phyloP scores from a whole-genome alignment of 1,284 basidiomycete genomes.

The Leccinum proliferum region DNA sequence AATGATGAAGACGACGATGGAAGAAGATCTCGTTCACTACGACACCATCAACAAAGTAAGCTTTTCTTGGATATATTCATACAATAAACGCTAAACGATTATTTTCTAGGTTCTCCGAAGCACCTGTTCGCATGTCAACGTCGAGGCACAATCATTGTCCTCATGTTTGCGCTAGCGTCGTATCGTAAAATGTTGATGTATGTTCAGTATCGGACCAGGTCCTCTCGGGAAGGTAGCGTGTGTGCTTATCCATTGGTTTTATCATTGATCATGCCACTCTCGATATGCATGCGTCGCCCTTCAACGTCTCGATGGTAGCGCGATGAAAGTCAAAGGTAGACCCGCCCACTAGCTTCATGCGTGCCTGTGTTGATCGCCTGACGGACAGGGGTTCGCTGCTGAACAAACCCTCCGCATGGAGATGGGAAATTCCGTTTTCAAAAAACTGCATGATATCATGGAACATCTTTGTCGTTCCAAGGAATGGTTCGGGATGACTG shows the following conservation, averaged over 20 bases:
- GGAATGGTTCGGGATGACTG: conserved; percentile 95
- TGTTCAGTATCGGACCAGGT: conserved; percentile 90
- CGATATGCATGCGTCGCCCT: conserved; percentile 93
- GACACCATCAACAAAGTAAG: conserved; percentile 88
- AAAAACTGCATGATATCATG: conserved; percentile 75
- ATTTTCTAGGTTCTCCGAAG: conserved; percentile 58
- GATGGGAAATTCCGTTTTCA: conserved; percentile 87
- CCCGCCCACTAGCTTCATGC: neutral
- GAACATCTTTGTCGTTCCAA: conserved; percentile 76
- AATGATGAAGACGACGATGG: conserved; percentile 95
- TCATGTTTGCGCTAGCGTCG: conserved; percentile 95
- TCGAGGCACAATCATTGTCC: conserved; percentile 89
- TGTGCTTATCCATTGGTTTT: neutral
- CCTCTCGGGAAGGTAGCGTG: conserved; percentile 67
- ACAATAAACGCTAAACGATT: neutral
- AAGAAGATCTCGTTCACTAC: conserved; percentile 71
- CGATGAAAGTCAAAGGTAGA: conserved; percentile 93
- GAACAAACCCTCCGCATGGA: conserved; percentile 82
- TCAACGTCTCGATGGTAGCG: conserved; percentile 89
- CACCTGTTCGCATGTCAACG: conserved; percentile 79
- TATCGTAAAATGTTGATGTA: conserved; percentile 84
- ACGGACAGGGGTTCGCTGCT: conserved; percentile 75
- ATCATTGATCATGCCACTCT: conserved; percentile 27
- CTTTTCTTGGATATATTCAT: conserved; percentile 7
- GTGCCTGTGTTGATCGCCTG: neutral